Percentiles rank a stretch among this genome's conserved stretches.
phyloP scores from a whole-genome alignment of 148 eudicot species.

The Arctostaphylos glauca region DNA sequence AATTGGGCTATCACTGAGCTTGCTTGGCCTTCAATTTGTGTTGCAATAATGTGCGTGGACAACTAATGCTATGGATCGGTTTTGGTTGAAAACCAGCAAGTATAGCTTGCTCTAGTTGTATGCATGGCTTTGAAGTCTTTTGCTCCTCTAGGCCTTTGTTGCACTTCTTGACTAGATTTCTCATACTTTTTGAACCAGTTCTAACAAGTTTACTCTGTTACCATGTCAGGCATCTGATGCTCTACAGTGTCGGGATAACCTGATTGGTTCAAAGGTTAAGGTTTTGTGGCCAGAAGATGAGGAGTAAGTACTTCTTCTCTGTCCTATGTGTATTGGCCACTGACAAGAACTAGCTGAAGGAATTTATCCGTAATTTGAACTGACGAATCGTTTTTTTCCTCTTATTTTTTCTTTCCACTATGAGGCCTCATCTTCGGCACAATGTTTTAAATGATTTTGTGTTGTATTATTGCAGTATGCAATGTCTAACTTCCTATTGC shows the following conservation, averaged over 20 bases:
- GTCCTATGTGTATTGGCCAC: background rate
- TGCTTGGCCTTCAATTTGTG: background rate
- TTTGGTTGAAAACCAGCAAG: constrained; percentile 2
- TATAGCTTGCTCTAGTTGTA: background rate
- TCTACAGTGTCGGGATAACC: constrained; percentile 32
- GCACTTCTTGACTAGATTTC: background rate
- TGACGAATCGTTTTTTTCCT: background rate
- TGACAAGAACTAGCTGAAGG: constrained; percentile 1
- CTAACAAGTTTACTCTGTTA: constrained; percentile 14
- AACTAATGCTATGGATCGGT: background rate
- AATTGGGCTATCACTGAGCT: background rate
- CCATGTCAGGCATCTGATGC: constrained; percentile 45
- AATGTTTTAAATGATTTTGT: background rate
- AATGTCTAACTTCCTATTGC: background rate
- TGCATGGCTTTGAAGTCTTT: background rate
- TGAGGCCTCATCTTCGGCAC: background rate
- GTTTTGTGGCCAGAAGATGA: constrained; percentile 88
- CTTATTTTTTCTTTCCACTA: background rate
- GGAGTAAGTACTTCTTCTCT: constrained; percentile 38
- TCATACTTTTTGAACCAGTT: constrained; percentile 10
- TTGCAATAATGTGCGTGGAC: background rate
- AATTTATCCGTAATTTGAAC: background rate
- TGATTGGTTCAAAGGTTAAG: constrained; percentile 56
- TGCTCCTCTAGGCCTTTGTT: background rate
- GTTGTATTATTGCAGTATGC: background rate